Conservation (phyloP, 345 rosid species). For the Salix caprea region DNA sequence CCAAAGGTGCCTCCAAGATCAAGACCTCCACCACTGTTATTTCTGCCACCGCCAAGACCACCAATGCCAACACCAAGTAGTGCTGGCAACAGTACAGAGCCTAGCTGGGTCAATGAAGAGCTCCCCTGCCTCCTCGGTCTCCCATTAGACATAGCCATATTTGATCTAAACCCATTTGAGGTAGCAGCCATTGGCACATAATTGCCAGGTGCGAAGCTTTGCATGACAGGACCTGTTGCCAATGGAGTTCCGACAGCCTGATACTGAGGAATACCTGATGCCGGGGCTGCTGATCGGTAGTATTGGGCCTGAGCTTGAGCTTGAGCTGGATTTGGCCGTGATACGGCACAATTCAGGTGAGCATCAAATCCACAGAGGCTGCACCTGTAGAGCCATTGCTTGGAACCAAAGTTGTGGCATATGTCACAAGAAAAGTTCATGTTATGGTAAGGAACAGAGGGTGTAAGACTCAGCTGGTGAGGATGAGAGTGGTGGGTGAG, state of each 20-base stretch:
- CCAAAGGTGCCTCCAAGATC: background rate
- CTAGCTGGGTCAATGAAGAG: background rate
- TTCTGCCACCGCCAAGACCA: background rate
- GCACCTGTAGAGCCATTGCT: constrained; percentile 47
- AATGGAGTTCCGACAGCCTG: background rate
- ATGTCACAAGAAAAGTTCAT: constrained; percentile 33
- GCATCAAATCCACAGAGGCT: constrained; percentile 38
- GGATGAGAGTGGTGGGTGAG: constrained; percentile 35
- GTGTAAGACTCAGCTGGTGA: constrained; percentile 42
- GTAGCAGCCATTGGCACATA: background rate
- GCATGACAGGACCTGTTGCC: background rate
- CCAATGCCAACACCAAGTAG: background rate
- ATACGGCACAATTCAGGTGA: constrained; percentile 38
- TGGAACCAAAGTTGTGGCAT: constrained; percentile 29
- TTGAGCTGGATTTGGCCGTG: background rate
- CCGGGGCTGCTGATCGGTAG: background rate
- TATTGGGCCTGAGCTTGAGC: constrained; percentile 5
- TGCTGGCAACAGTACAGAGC: background rate
- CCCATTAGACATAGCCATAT: background rate
- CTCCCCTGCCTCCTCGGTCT: background rate
- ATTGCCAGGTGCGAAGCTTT: background rate
- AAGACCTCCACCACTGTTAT: background rate
- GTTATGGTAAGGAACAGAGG: constrained; percentile 26
- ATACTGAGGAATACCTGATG: background rate
- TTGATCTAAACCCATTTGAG: background rate